Conservation (phyloP, 2,329 filamentous ascomycete species). For the Aplosporella prunicola region DNA sequence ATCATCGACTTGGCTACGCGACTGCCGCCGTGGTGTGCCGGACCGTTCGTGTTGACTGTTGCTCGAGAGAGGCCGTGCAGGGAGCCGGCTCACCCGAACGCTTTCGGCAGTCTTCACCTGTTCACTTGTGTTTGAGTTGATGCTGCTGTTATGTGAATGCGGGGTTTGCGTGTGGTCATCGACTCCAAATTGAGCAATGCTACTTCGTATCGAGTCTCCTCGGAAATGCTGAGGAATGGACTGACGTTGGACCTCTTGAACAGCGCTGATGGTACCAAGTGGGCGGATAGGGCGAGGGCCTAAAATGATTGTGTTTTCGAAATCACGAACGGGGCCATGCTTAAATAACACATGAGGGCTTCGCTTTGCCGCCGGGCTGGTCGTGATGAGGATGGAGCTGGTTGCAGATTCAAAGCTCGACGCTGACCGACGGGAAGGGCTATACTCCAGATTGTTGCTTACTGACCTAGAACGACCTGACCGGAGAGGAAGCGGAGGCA, state of each 20-base stretch:
- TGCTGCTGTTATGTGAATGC: conserved; percentile 8
- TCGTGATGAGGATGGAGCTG: conserved; percentile 31
- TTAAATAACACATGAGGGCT: conserved; percentile 22
- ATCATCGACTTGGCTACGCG: conserved; percentile 26
- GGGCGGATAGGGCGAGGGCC: conserved; percentile 22
- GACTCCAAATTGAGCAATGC: conserved; percentile 5
- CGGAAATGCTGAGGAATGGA: conserved; percentile 13
- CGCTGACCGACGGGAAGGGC: conserved; percentile 29
- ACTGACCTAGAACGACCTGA: conserved; percentile 17
- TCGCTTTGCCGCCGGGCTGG: conserved; percentile 26
- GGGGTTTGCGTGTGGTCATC: conserved; percentile 11
- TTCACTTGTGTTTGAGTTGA: conserved; percentile 11
- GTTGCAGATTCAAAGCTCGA: conserved; percentile 32
- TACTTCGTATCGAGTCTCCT: conserved; percentile 16
- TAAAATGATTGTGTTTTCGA: conserved; percentile 22
- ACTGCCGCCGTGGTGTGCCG: conserved; percentile 27
- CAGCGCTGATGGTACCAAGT: neutral
- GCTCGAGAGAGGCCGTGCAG: conserved; percentile 23
- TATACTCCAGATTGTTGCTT: conserved; percentile 21
- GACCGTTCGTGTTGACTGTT: no score
- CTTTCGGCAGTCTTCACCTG: conserved; percentile 27
- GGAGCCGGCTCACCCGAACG: conserved; percentile 25
- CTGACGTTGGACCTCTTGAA: no score
- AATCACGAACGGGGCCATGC: conserved; percentile 27
- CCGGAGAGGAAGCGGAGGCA: conserved; percentile 34